These are phyloP conservation scores for Fusarium succisae DNA, from an alignment of 2,329 filamentous ascomycete genomes.

Conservation along the genomic window DNA sequence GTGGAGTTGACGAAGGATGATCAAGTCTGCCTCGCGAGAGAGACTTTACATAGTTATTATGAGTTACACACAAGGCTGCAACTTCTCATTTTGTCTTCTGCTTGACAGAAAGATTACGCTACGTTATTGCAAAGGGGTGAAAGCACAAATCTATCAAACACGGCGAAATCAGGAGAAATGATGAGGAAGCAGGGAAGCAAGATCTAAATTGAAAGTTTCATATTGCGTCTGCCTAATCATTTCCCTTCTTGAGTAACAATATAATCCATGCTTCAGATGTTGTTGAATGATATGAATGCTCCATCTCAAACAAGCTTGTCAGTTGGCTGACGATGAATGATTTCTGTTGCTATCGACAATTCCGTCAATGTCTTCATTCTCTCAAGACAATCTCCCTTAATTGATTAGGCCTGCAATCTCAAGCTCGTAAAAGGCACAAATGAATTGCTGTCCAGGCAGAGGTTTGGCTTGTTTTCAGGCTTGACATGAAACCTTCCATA, in stretches of 20 bases:
- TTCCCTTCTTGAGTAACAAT: background rate
- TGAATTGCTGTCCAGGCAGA: background rate
- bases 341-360: rapidly evolving
- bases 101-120: background rate
- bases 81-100: background rate
- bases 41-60: background rate
- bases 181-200: background rate
- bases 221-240: rapidly evolving
- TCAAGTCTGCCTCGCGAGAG: rapidly evolving
- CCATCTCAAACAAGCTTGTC: background rate
- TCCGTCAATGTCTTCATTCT: rapidly evolving
- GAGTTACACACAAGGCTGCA: background rate
- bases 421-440: background rate
- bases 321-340: too few species aligned
- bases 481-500: rapidly evolving
- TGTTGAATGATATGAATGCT: background rate
- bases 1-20: rapidly evolving
- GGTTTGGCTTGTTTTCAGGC: background rate
- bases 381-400: rapidly evolving
- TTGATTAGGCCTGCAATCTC: rapidly evolving
- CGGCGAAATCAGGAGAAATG: too few species aligned
- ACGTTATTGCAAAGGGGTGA: background rate
- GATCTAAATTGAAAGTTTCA: rapidly evolving
- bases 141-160: background rate
- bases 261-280: background rate